phyloP scores from a whole-genome alignment of 2,329 filamentous ascomycete species.

The Myotisia sp. region DNA sequence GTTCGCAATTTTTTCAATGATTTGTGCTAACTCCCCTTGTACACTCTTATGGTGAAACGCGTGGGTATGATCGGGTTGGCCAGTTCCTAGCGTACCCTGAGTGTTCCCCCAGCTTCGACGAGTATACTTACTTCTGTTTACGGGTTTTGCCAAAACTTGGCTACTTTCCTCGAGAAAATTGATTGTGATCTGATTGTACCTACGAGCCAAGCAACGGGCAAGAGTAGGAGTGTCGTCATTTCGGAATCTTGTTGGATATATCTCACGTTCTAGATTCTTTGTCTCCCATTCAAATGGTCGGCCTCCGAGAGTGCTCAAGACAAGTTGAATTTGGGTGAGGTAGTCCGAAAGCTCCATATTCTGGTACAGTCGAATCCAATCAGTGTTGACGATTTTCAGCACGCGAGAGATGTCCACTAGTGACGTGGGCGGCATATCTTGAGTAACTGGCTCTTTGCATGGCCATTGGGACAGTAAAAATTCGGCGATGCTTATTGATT shows the following conservation, averaged over 20 bases:
- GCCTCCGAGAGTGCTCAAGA: constrained; percentile 17
- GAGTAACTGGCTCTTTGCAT: constrained; percentile 6
- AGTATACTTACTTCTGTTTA: too few species aligned
- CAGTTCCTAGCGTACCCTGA: too few species aligned
- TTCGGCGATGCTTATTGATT: constrained; percentile 8
- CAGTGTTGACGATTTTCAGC: constrained; percentile 26
- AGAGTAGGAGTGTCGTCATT: constrained; percentile 4
- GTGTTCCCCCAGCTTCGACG: too few species aligned
- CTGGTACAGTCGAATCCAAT: constrained; percentile 37
- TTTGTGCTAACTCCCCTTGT: too few species aligned
- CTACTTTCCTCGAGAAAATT: too few species aligned
- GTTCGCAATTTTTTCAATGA: constrained; percentile 4
- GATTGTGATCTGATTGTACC: neutral
- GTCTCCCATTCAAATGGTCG: neutral
- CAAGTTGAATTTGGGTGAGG: constrained; percentile 30
- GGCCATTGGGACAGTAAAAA: constrained; percentile 12
- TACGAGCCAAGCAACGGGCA: neutral
- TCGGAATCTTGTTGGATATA: neutral
- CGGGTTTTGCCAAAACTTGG: too few species aligned
- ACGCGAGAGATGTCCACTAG: constrained; percentile 17
- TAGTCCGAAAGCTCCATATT: constrained; percentile 37
- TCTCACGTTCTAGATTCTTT: neutral
- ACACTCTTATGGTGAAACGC: too few species aligned
- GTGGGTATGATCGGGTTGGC: too few species aligned
- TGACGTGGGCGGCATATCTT: neutral